A percentile compares a stretch with the other conserved stretches of the same genome.
Evolutionary conservation across 2,329 filamentous ascomycete species (phyloP).

Genomic region (Plenodomus lindquistii): DNA sequence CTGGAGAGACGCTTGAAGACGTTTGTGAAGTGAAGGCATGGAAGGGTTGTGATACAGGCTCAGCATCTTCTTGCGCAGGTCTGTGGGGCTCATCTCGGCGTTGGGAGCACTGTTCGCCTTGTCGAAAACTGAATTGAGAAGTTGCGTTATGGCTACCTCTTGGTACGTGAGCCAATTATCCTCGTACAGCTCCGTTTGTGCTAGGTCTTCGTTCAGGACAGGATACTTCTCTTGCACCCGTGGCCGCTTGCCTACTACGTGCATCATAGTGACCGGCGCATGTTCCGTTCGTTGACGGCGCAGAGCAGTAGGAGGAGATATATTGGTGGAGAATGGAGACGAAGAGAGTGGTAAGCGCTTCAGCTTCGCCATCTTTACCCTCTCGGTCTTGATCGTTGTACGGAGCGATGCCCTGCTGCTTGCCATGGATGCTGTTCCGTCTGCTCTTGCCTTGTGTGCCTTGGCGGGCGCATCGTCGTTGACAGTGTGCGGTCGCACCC

Average conservation of each 20-base stretch:
- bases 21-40: constrained; percentile 58
- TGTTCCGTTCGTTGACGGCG: constrained; percentile 29
- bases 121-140: constrained; percentile 61
- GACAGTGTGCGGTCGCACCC: constrained; percentile 36
- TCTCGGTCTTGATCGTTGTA: constrained; percentile 31
- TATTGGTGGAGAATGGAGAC: constrained; percentile 42
- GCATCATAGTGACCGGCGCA: constrained; percentile 35
- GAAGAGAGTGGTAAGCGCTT: constrained; percentile 29
- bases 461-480: constrained; percentile 40
- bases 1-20: constrained; percentile 61
- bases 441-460: constrained; percentile 35
- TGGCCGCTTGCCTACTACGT: constrained; percentile 35
- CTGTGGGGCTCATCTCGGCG: constrained; percentile 32
- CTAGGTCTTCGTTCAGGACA: constrained; percentile 58
- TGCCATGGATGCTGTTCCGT: constrained; percentile 32
- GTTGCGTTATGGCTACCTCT: constrained; percentile 63
- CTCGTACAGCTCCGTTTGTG: constrained; percentile 63
- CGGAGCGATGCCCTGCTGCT: constrained; percentile 28
- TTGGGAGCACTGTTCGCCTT: constrained; percentile 33
- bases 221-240: constrained; percentile 51
- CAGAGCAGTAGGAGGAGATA: constrained; percentile 42
- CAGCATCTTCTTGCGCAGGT: constrained; percentile 55
- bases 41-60: constrained; percentile 57
- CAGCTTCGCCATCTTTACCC: constrained; percentile 24
- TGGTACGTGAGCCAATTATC: constrained; percentile 66